These are phyloP conservation scores for Bryoerythrophyllum caledonicum DNA, from an alignment of 225 moss, liverwort and hornwort species.

Conservation along the genomic window DNA sequence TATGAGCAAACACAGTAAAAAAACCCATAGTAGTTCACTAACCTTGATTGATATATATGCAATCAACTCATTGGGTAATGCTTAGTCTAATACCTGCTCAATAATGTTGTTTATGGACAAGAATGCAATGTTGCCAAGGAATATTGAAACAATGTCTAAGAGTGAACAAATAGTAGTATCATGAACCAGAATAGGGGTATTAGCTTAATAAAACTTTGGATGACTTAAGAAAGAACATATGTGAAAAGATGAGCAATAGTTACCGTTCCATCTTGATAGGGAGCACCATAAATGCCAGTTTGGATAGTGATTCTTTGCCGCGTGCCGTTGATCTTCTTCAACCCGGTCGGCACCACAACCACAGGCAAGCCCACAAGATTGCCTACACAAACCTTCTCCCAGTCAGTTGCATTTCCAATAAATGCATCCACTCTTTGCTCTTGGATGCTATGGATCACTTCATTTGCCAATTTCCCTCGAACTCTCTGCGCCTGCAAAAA, in stretches of 20 bases:
- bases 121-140: too few relatives aligned
- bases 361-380: slow-evolving; percentile 53
- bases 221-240: too few relatives aligned
- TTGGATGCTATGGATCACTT: slow-evolving; percentile 39
- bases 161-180: too few relatives aligned
- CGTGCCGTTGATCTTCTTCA: slow-evolving; percentile 44
- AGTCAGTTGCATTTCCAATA: slow-evolving; percentile 68
- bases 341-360: slow-evolving; percentile 61
- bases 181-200: too few relatives aligned
- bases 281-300: slow-evolving; percentile 69
- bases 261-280: slow-evolving; percentile 65
- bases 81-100: too few relatives aligned
- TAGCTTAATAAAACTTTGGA: too few relatives aligned
- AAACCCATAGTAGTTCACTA: neutral
- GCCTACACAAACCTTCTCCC: slow-evolving; percentile 66
- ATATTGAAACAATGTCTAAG: too few relatives aligned
- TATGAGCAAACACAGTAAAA: neutral
- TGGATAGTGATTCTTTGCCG: slow-evolving; percentile 44
- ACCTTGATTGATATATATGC: too few relatives aligned
- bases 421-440: slow-evolving; percentile 58
- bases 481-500: slow-evolving; percentile 64
- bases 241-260: too few relatives aligned
- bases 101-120: too few relatives aligned
- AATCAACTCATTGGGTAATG: too few relatives aligned
- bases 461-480: slow-evolving; percentile 46